Evolutionary conservation across 2,329 filamentous ascomycete species (phyloP), one percentile per base, ranked within the genome.

Genomic region (Mariannaea sp.): DNA sequence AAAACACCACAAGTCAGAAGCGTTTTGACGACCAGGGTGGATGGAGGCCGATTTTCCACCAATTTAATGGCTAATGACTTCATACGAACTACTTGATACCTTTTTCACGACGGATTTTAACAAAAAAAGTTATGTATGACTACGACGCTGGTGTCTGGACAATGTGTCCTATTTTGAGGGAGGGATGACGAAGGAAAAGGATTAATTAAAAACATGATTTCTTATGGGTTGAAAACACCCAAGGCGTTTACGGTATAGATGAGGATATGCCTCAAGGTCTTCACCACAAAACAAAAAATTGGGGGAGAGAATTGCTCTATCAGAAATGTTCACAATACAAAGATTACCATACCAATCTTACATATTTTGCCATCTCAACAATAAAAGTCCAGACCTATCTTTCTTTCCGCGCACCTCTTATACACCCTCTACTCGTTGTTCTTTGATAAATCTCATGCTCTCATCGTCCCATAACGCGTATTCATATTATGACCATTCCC

Each of bases 41-140:
- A 22, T 8, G 32, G n/a, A 16, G 49, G 44, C 8, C 8, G 22
- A 5, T 24, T 24, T 55, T 53, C 39, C 24, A 57, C 41, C 56
- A 30, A 46, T 44, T 54, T 65, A 63, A 70, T 65, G 65, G 61
- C 52, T 68, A 64, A 70, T 65, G 68, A 69, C 46, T 63, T 55
- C 56, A 70, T 38, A 57, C 26, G 42, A 60, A 55, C 47, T 50
- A 59, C 48, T 61, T 61, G 64, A 69, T 68, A 68, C 66, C 65
- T 48, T 48, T 30, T 60, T 50, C 45, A 65, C 39, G 55, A 65
- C 53, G 53, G 14, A 55, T 46, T 29, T n/a, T 7, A 29, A 29
- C 7, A 29, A 40, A 40, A 27, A 35, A 8, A 30, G 17, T 49
- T 40, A 60, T 65, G 60, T 56, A 65, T 52, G 54, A 57, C 38